Conservation (phyloP, 352 stramenopile species). For the Globisporangium sylvaticum region DNA sequence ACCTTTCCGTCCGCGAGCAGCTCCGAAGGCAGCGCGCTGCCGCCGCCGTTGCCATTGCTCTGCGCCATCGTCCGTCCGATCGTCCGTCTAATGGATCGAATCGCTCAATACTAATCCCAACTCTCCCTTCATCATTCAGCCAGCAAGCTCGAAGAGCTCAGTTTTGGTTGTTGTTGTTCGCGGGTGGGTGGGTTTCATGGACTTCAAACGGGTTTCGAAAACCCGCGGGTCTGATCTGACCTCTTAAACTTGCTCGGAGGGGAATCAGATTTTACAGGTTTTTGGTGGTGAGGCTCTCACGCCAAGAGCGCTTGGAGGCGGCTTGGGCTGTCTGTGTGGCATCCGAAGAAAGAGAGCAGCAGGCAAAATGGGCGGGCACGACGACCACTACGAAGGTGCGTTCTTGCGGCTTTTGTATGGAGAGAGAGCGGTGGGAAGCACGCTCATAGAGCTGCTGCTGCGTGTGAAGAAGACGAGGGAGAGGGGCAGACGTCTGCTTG, state of each 20-base stretch:
- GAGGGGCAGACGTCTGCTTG: background rate
- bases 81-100: background rate
- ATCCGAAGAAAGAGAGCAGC: slow-evolving; percentile 30
- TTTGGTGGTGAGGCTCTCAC: slow-evolving; percentile 13
- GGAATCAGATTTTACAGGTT: background rate
- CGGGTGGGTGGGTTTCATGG: background rate
- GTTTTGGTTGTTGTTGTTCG: background rate
- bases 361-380: slow-evolving; percentile 54
- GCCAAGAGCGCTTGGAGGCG: slow-evolving; percentile 20
- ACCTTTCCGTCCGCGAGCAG: slow-evolving; percentile 58
- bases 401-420: background rate
- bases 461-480: background rate
- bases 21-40: slow-evolving; percentile 39
- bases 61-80: slow-evolving; percentile 13
- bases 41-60: slow-evolving; percentile 14
- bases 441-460: background rate
- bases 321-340: slow-evolving; percentile 21
- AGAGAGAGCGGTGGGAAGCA: background rate
- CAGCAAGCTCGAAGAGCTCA: background rate
- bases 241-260: background rate
- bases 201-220: background rate
- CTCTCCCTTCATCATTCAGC: background rate
- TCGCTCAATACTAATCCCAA: background rate
- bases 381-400: slow-evolving; percentile 65
- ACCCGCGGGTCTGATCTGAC: background rate